Conservation (phyloP, 495 filamentous ascomycete species). For the Hypoxylon lenormandii region DNA sequence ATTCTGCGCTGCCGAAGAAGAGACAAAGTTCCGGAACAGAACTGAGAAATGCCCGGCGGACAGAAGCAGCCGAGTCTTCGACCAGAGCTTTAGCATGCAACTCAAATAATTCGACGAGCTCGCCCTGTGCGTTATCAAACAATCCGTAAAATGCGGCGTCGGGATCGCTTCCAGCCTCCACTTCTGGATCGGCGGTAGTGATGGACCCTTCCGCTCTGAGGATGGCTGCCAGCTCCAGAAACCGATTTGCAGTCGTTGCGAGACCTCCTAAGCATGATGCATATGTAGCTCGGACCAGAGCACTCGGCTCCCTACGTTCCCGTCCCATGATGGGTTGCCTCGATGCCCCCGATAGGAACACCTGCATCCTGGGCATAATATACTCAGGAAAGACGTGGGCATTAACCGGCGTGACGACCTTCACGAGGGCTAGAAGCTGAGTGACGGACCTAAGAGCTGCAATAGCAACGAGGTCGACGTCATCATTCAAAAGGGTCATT, state of each 20-base stretch:
- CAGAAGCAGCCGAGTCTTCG: constrained; percentile 86
- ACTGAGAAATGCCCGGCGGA: constrained; percentile 90
- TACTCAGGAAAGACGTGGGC: constrained; percentile 96
- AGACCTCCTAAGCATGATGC: constrained; percentile 91
- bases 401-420: constrained; percentile 90
- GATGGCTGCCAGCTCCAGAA: constrained; percentile 90
- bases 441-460: constrained; percentile 86
- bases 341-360: constrained; percentile 69
- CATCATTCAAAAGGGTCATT: constrained; percentile 81
- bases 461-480: constrained; percentile 82
- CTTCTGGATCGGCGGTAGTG: constrained; percentile 79
- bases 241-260: constrained; percentile 85
- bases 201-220: constrained; percentile 85
- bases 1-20: constrained; percentile 88
- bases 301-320: constrained; percentile 67
- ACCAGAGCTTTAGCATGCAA: constrained; percentile 87
- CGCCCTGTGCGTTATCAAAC: constrained; percentile 82
- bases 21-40: constrained; percentile 93
- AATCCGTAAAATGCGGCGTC: constrained; percentile 77
- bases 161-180: constrained; percentile 73
- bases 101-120: constrained; percentile 84
- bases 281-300: constrained; percentile 86
- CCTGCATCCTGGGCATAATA: constrained; percentile 83
- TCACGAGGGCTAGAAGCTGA: constrained; percentile 87
- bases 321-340: constrained; percentile 53